Percentiles rank a stretch among this genome's conserved stretches.
These are phyloP conservation scores for Botrytis byssoidea DNA, from an alignment of 2,329 filamentous ascomycete species.

Conservation along the genomic window DNA sequence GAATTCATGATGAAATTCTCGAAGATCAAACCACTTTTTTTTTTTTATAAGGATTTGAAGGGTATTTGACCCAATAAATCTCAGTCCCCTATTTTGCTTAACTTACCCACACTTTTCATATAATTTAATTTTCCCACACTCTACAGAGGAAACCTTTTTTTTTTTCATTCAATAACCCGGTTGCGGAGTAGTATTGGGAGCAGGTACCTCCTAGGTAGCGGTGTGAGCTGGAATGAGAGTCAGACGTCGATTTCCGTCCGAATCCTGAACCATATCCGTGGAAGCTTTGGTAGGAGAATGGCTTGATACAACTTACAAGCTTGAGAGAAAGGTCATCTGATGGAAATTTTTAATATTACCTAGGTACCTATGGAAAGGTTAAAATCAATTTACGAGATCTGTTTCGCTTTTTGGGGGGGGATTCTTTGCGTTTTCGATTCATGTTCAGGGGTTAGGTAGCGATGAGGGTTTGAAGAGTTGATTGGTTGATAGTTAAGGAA, in stretches of 20 bases:
- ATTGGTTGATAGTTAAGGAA: neutral
- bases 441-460: neutral
- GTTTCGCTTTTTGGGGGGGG: neutral
- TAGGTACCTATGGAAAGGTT: neutral
- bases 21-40: neutral
- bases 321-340: neutral
- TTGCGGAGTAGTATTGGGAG: neutral
- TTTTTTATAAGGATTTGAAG: neutral
- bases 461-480: neutral
- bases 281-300: neutral
- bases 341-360: neutral
- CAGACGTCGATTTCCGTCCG: neutral
- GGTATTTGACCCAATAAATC: neutral
- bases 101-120: neutral
- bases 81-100: neutral
- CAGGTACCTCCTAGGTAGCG: neutral
- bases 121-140: neutral
- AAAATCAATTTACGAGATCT: neutral
- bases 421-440: neutral
- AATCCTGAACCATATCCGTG: neutral
- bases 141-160: neutral
- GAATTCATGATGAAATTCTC: neutral
- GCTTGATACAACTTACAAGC: neutral
- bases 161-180: neutral
- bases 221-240: slow-evolving; percentile 2